Percentiles rank a stretch among this genome's conserved stretches.
Conservation (phyloP, 23 red algal species). For the Gracilaria caudata region DNA sequence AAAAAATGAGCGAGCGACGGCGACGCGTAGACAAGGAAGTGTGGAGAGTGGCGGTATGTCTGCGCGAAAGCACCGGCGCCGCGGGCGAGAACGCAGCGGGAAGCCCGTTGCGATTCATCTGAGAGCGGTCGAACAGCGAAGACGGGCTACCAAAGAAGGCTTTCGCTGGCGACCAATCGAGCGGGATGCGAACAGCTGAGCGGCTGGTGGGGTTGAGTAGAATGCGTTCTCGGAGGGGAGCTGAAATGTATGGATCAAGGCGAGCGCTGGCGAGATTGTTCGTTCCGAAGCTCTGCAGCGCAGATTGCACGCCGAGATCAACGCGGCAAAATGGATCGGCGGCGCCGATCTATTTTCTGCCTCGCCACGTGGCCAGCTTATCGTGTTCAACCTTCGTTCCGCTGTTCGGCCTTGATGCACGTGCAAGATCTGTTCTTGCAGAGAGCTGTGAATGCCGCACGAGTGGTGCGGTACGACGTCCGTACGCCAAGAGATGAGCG, state of each 20-base stretch:
- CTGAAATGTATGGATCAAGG: slow-evolving; percentile 3
- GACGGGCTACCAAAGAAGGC: background rate
- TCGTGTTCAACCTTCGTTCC: background rate
- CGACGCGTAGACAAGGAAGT: background rate
- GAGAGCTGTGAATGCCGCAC: background rate
- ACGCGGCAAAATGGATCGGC: no score
- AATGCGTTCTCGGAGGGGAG: background rate
- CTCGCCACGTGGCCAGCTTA: background rate
- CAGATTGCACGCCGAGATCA: background rate
- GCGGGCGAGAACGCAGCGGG: slow-evolving; percentile 14
- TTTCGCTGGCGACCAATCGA: background rate
- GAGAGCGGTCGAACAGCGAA: background rate
- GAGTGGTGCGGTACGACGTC: background rate
- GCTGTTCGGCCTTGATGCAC: no score
- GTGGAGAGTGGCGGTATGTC: background rate
- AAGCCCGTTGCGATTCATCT: background rate
- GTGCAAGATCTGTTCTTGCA: no score
- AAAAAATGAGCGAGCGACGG: background rate
- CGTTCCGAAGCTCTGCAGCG: slow-evolving; percentile 7
- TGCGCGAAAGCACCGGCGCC: background rate
- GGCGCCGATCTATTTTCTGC: background rate
- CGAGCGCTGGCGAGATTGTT: background rate
- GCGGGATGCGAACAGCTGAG: background rate
- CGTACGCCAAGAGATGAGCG: background rate
- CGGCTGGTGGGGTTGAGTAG: background rate